Evolutionary conservation across 805 yeast species (phyloP), one percentile per base, ranked within the genome.

Genomic region (Sugiyamaella qingdaonensis): DNA sequence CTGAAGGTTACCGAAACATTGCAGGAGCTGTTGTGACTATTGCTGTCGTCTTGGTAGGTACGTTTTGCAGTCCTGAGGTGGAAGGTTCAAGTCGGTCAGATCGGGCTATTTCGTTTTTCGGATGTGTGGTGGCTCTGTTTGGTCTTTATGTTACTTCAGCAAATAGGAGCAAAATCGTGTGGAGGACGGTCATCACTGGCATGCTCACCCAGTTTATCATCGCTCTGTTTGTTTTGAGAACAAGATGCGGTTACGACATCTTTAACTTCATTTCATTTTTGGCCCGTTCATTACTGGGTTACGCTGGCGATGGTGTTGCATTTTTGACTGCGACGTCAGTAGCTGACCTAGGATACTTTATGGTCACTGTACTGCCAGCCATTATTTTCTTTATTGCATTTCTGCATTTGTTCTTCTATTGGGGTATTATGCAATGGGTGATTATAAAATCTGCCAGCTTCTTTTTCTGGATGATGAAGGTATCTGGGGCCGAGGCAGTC

Each of bases 401-500:
- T 55, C 77, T 81, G 44, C 85, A 81, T 61, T 75, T 81, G 49
- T 77, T 79, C 75, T 79, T 75, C 68, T 80, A 81, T 68, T 77
- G 72, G 65, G 85, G 85, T 10, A 69, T 77, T 33, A 71, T 82
- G 51, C 86, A 82, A 63, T 82, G 86, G 85, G 69, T 69, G 43
- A 75, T 82, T 52, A 73, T 74, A 42, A 82, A 82, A 65, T 78
- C 79, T 58, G 80, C 85, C 16, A 66, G 68, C 60, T 76, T 81
- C 59, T 80, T 82, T 72, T 80, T 76, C 71, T 81, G 84, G 84
- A 64, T 80, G 35, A 74, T 80, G 73, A 69, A 74, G 54, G 77
- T 80, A 21, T 75, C 81, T 29, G 86, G 86, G 60, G 84, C 85
- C 49, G 86, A 81, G 64, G 79, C 85, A 24, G 78, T 81, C 46